phyloP scores from a whole-genome alignment of 139 green algal species.

The Micractinium sp. region DNA sequence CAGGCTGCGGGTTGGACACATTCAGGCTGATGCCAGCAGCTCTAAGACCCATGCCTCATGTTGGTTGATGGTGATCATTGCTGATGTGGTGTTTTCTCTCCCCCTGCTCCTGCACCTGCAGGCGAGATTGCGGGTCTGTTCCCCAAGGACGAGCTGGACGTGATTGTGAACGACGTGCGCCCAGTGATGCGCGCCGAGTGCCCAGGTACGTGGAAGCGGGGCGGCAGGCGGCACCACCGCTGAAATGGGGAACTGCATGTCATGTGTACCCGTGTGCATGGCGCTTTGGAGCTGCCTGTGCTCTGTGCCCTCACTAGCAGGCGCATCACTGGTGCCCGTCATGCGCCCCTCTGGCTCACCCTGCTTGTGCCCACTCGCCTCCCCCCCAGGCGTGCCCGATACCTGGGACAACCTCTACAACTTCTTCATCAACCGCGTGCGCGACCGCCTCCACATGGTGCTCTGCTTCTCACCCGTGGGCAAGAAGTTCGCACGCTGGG shows the following conservation, averaged over 20 bases:
- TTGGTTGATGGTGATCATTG: too few species aligned
- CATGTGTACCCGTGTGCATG: neutral
- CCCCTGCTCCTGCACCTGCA: neutral
- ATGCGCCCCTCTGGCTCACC: neutral
- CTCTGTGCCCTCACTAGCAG: neutral
- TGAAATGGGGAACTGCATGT: neutral
- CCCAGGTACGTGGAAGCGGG: constrained; percentile 32
- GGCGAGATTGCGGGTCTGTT: constrained; percentile 90
- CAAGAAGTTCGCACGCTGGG: constrained; percentile 83
- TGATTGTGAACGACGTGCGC: constrained; percentile 92
- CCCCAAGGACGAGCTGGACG: constrained; percentile 95
- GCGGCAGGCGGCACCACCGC: neutral
- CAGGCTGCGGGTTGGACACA: neutral
- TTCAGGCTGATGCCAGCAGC: too few species aligned
- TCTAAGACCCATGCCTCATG: too few species aligned
- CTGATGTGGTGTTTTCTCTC: neutral
- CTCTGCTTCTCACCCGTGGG: constrained; percentile 96
- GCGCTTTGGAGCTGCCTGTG: neutral
- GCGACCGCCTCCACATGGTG: constrained; percentile 89
- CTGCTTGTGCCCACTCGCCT: neutral
- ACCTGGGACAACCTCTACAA: constrained; percentile 92
- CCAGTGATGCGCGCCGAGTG: constrained; percentile 70
- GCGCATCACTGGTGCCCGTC: neutral
- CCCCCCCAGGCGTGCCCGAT: constrained; percentile 68
- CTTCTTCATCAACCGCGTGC: constrained; percentile 93